Conservation (phyloP, 306 rosid genomes). For the Potentilla sterilis region DNA sequence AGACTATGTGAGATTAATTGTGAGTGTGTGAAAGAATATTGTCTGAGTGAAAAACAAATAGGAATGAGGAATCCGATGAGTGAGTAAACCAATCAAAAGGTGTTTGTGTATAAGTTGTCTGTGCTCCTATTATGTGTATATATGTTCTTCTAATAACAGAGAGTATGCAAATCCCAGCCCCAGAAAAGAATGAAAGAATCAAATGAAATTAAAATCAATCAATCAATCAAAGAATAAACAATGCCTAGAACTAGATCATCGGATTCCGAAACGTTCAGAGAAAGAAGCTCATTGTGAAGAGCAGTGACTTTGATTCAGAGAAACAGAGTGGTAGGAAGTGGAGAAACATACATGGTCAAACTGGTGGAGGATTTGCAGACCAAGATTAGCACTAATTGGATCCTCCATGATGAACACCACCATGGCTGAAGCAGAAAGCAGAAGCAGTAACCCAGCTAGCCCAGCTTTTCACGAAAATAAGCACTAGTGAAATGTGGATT, state of each 20-base stretch:
- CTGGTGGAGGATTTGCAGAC: slow-evolving; percentile 46
- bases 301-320: slow-evolving; percentile 31
- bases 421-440: slow-evolving; percentile 44
- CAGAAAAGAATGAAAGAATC: slow-evolving; percentile 69
- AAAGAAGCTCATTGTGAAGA: slow-evolving; percentile 47
- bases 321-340: slow-evolving; percentile 32
- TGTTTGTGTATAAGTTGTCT: slow-evolving; percentile 35
- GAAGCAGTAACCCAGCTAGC: slow-evolving; percentile 34
- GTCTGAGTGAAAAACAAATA: slow-evolving; percentile 19
- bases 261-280: slow-evolving; percentile 86
- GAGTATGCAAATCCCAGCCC: slow-evolving; percentile 49
- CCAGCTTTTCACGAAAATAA: slow-evolving; percentile 27
- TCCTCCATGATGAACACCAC: slow-evolving; percentile 43
- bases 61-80: slow-evolving; percentile 99
- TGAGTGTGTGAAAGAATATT: slow-evolving; percentile 52
- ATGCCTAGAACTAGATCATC: slow-evolving; percentile 74
- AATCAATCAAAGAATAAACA: slow-evolving; percentile 25
- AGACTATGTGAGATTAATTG: slow-evolving; percentile 34
- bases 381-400: slow-evolving; percentile 50
- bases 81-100: slow-evolving; percentile 35
- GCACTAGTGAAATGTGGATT: slow-evolving; percentile 35
- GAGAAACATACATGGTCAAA: slow-evolving; percentile 63
- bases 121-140: slow-evolving; percentile 59
- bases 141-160: slow-evolving; percentile 37
- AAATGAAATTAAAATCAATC: background rate